Base-by-base conservation (phyloP, 352 stramenopile genomes). In the Thraustotheca clavata region DNA sequence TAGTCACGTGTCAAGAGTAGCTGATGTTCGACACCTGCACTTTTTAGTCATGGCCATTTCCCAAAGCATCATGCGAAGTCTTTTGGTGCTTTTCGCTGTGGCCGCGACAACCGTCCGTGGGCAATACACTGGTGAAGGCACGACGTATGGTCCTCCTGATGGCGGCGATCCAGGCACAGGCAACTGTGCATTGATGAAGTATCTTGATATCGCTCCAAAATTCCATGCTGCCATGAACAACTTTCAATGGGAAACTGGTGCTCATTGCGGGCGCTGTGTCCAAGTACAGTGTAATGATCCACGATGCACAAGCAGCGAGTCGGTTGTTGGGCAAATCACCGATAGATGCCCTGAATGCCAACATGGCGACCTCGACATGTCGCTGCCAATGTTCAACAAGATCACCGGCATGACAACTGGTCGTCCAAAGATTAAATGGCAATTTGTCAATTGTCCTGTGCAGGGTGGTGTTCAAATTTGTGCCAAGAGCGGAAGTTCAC, bases 101-200 rank as follows among this genome's bases (percentile, higher is more conserved):
- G 14, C 70, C 41, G 54, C 61, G 20, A 41, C 38, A 8, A 36
- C 38, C 8, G 67, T 29, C 2, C n/a, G n/a, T n/a, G 61, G 73
- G 39, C 48, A 39, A 4, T 76, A 70, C 55, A 70, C 62, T 0
- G 78, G 78, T 8, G 73, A 83, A 7, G 75, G 62, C 49, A 84
- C 75, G 9, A 67, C 71, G 18, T 84, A 86, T 62, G 79, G 72
- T 5, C 66, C 80, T 27, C 57, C 57, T 18, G 36, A 65, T 24
- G 57, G 57, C n/a, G 71, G 68, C 2, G 59, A 76, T 5, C 20
- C 73, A 1, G 76, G 61, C 49, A 67, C 68, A 0, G 77, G 77
- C 55, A 84, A 84, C 35, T 88, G 81, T 70, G 87, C 85, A 62
- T 84, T 88, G 50, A 89, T 89, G 79, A 71, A 70, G 60, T 74